phyloP scores from a whole-genome alignment of 345 rosid species.

The Brassica carinata region DNA sequence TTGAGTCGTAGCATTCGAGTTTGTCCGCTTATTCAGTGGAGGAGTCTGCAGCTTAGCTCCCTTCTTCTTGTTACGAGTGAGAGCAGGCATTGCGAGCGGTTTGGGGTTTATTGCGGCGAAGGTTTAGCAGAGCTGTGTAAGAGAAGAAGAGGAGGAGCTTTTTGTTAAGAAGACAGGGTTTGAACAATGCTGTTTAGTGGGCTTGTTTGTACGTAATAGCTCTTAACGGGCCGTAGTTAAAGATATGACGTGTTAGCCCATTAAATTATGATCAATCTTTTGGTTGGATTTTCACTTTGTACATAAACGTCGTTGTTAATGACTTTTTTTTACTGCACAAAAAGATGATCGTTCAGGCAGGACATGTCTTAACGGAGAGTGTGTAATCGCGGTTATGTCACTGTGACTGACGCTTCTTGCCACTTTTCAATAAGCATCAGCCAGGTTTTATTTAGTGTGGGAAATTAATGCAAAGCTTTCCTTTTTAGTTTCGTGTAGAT shows the following conservation, averaged over 20 bases:
- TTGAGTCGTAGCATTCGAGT: background rate
- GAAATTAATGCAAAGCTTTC: too few species aligned
- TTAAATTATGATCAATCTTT: background rate
- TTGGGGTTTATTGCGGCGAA: conserved; percentile 35
- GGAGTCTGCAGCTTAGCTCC: conserved; percentile 43
- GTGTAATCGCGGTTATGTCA: too few species aligned
- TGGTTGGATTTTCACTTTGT: background rate
- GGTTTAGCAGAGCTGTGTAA: conserved; percentile 24
- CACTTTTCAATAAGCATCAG: too few species aligned
- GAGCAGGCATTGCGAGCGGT: conserved; percentile 44
- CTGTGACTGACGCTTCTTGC: too few species aligned
- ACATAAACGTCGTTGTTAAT: too few species aligned
- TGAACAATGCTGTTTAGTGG: background rate
- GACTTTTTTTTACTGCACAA: too few species aligned
- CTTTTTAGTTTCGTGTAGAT: too few species aligned
- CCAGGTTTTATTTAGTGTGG: too few species aligned
- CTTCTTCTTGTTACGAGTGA: conserved; percentile 53
- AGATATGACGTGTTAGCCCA: conserved; percentile 2
- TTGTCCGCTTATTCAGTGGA: conserved; percentile 26
- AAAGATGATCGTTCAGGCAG: too few species aligned
- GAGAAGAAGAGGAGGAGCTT: background rate
- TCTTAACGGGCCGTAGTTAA: background rate
- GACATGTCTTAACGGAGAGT: too few species aligned
- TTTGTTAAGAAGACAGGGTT: background rate
- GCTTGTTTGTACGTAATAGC: background rate